Evolutionary conservation across 1,139 yeast genomes (phyloP), one percentile per base, ranked within the genome.

Genomic region (Geotrichum bryndzae): DNA sequence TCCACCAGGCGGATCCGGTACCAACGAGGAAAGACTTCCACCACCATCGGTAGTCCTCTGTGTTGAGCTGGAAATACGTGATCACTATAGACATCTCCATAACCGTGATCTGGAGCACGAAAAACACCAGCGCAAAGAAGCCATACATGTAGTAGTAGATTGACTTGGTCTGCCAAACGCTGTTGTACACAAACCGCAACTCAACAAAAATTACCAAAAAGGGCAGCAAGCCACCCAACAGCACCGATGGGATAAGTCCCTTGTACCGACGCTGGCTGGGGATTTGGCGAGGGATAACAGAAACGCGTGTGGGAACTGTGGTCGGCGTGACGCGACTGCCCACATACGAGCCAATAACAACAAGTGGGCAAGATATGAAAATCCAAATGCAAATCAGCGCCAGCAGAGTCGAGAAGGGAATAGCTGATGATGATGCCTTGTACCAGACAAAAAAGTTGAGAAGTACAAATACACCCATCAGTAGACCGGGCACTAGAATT

Each of bases 181-280:
- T 84, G 72, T 88, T 85, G 76, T 87, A 86, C 48, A 90, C 82
- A 72, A 85, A 88, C 63, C 86, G 77, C 64, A 90, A 77, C 71
- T 90, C 96, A 59, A 88, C 91, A 69, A 87, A 87, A 18, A 88
- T 86, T n/a, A 90, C 85, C 22, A 87, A 85, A 72, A 89, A 90
- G 27, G 96, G 96, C 57, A 88, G 79, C 53, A 85, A 64, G 0
- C 96, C 96, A 68, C 86, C 86, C 0, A 82, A 67, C 11, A 75
- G 58, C 13, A 72, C 67, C 6, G 72, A 65, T 50, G 68, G 66
- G 50, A 64, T 53, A 25, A 71, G 67, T 29, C 69, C 71, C 62
- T 76, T 71, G 65, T 76, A 76, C 60, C 74, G 70, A 23, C 81
- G 81, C 66, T 76, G 80, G 35, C 64, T 68, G 11, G 83, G 81